Evolutionary conservation across 495 filamentous ascomycete species (phyloP), one percentile per base, ranked within the genome.

Genomic region (Neurospora sp.): DNA sequence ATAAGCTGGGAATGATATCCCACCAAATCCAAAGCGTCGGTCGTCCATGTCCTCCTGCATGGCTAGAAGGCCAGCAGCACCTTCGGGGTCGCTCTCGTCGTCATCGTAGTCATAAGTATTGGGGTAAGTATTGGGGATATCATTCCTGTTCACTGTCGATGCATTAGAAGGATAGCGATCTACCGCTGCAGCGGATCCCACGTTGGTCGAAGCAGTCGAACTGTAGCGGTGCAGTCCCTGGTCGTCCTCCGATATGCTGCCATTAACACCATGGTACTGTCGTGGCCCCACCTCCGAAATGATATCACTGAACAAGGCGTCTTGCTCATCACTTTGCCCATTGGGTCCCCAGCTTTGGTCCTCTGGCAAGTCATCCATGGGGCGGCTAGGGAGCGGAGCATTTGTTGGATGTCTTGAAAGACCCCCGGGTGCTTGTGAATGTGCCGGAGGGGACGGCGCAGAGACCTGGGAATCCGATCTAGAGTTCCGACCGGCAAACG

Each of bases 81-180:
- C 95, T 80, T 99, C 96, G 0, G 93, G 89, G 74, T 99, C 96
- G 76, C 94, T 97, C 38, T 93, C 92, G 73, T 96, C 85, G 38
- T 81, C 82, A 20, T 82, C 80, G 73, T 76, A 80, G 37, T 80
- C 76, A 48, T 80, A 80, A 9, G 79, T 78, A 1, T 82, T 73
- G 4, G 70, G 46, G 44, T 80, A 80, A 6, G 79, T 78, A 1
- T 82, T 73, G 3, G 70, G 46, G 11, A 74, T 73, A 71, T 80
- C 77, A 68, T 85, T 85, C 39, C 79, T 80, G 71, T 82, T 83
- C 39, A 85, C 68, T 4, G 85, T 86, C 6, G 85, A 85, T 7
- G 86, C 85, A 69, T 83, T 85, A 3, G 86, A 88, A 0, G 81
- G 81, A 74, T 83, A 82, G 12, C 85, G 80, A 42, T 81, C 78